A percentile compares a stretch with the other conserved stretches of the same genome.
Evolutionary conservation across 2,329 filamentous ascomycete species (phyloP).

Genomic region (Nigrospora osmanthi): DNA sequence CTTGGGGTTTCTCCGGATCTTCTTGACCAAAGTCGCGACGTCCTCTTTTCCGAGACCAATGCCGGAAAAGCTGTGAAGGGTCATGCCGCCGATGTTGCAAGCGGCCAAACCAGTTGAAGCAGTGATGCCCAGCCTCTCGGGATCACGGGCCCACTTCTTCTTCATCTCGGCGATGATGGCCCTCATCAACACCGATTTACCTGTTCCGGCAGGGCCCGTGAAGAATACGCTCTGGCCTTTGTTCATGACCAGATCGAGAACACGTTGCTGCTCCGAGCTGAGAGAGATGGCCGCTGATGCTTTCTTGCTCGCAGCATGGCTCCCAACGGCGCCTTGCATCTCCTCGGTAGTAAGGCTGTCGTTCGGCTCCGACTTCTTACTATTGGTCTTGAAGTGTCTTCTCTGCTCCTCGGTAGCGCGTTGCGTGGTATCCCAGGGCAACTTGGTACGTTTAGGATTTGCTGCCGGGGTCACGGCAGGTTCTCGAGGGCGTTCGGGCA

Average conservation of each 20-base stretch:
- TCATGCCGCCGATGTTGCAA: slow-evolving; percentile 94
- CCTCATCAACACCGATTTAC: slow-evolving; percentile 92
- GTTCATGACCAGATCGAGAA: slow-evolving; percentile 75
- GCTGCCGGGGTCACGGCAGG: slow-evolving; percentile 21
- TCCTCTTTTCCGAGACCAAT: slow-evolving; percentile 93
- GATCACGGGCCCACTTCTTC: slow-evolving; percentile 66
- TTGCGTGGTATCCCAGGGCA: slow-evolving; percentile 65
- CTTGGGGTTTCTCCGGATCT: slow-evolving; percentile 82
- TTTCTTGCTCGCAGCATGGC: slow-evolving; percentile 27
- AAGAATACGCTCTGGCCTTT: slow-evolving; percentile 89
- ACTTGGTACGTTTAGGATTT: slow-evolving; percentile 20
- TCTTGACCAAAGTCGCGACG: slow-evolving; percentile 72
- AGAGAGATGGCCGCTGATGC: slow-evolving; percentile 57
- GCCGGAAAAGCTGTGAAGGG: slow-evolving; percentile 89
- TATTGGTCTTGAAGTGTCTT: slow-evolving; percentile 61
- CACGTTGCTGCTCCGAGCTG: slow-evolving; percentile 78
- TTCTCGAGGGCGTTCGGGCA: slow-evolving; percentile 9
- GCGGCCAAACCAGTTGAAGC: slow-evolving; percentile 93
- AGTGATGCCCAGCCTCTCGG: slow-evolving; percentile 83
- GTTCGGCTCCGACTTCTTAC: slow-evolving; percentile 38
- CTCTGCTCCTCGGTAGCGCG: slow-evolving; percentile 72
- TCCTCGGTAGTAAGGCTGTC: slow-evolving; percentile 35
- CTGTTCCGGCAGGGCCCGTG: slow-evolving; percentile 91
- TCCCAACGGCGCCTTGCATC: slow-evolving; percentile 31
- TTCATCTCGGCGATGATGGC: slow-evolving; percentile 80